phyloP scores from a whole-genome alignment of 192 early-diverging fungal genomes.

The Backusella tarrabulga region DNA sequence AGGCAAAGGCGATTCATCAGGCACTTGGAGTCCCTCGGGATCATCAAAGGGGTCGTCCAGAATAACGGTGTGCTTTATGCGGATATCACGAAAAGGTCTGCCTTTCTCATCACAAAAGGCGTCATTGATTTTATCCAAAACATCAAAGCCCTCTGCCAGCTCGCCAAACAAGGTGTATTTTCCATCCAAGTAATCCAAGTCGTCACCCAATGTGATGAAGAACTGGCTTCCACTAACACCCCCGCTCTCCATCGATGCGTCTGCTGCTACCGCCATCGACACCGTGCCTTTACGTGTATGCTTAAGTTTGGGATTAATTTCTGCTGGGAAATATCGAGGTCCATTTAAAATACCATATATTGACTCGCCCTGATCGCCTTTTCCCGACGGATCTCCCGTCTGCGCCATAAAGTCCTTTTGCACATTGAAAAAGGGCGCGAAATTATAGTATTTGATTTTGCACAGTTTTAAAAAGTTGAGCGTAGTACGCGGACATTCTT shows the following conservation, averaged over 20 bases:
- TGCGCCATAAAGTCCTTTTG: conserved; percentile 79
- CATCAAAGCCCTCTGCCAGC: conserved; percentile 88
- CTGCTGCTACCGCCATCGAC: conserved; percentile 66
- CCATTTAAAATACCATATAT: conserved; percentile 70
- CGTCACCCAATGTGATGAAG: conserved; percentile 75
- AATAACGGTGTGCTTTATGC: conserved; percentile 89
- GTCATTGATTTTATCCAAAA: conserved; percentile 75
- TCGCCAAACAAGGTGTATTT: conserved; percentile 85
- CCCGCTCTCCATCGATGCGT: conserved; percentile 34
- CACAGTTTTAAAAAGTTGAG: conserved; percentile 89
- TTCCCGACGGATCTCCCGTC: conserved; percentile 73
- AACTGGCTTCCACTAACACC: conserved; percentile 80
- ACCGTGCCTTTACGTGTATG: conserved; percentile 74
- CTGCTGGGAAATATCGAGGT: conserved; percentile 70
- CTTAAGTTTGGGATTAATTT: conserved; percentile 79
- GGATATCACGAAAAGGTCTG: conserved; percentile 81
- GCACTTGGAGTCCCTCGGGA: conserved; percentile 63
- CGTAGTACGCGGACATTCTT: conserved; percentile 65
- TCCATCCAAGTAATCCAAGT: conserved; percentile 79
- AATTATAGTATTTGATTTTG: conserved; percentile 90
- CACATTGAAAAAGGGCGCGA: conserved; percentile 76
- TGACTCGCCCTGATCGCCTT: conserved; percentile 66
- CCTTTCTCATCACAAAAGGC: conserved; percentile 67
- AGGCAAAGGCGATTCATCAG: conserved; percentile 76
- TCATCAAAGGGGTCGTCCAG: conserved; percentile 93